Base-by-base conservation (phyloP, 805 yeast genomes). In the Wickerhamiella occidentalis region DNA sequence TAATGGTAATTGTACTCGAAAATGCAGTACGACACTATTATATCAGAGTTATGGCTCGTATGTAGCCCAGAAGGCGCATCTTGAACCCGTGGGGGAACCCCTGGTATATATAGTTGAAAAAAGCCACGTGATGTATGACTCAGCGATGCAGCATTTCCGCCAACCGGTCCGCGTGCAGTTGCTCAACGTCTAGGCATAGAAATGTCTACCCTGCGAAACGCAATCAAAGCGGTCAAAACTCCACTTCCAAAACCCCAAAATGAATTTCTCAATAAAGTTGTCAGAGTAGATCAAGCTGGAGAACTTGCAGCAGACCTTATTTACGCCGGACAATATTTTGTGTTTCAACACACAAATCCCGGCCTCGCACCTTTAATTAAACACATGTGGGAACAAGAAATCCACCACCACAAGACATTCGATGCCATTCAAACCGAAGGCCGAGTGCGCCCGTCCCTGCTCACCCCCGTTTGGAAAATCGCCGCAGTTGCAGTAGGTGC, bases 301-400 rank as follows among this genome's bases (percentile, higher is more conserved):
- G 98, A 92, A 63, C 74, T 92, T 11, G 98, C 96, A 2, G 98
- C 98, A 1, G 80, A 92, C 63, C 80, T 83, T 56, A 92, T 92
- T 46, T 92, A 92, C 64, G 79, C 80, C 52, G 98, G 97, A 7
- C 98, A 92, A 65, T 83, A 81, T 58, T 69, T 76, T 36, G 87
- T 87, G 2, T 69, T 92, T 47, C 77, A 83, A 11, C 73, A 72
- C 48, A 80, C 78, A 51, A 73, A 75, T 56, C 95, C 95, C 1
- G 77, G 79, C 51, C 68, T 90, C 51, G 85, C 79, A 58, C 90
- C 94, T 0, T 71, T 87, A 11, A 68, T 92, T 59, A 76, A 79
- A 59, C 96, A 92, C 62, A 92, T 92, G 98, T 88, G 97, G 97
- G 95, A 88, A 29, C 97, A 92, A 64, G 98, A 92, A 60, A 73